Evolutionary conservation across 2,329 filamentous ascomycete species (phyloP).

Genomic region (Amylocarpus encephaloides): DNA sequence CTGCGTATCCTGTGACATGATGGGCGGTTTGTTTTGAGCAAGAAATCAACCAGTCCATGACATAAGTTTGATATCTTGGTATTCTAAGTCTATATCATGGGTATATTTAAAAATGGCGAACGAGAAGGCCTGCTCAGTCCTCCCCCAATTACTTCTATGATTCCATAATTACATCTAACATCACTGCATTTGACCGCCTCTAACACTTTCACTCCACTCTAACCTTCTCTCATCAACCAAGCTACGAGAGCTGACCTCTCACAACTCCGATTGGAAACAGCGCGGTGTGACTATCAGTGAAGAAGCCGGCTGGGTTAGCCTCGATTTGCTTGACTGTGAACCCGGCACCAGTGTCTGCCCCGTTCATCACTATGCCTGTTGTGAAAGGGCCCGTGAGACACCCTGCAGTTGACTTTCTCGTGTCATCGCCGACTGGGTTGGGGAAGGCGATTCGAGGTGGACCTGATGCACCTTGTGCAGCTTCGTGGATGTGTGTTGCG

Average conservation of each 20-base stretch:
- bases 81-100: too few relatives aligned
- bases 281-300: constrained; percentile 6
- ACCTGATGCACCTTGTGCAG: constrained; percentile 1
- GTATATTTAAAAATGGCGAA: too few relatives aligned
- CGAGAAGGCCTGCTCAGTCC: too few relatives aligned
- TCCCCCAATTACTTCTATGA: too few relatives aligned
- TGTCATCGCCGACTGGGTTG: constrained; percentile 5
- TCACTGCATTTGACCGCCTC: too few relatives aligned
- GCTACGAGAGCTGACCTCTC: constrained; percentile 1
- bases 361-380: constrained; percentile 6
- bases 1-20: too few relatives aligned
- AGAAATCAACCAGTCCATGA: too few relatives aligned
- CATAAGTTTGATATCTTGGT: too few relatives aligned
- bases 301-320: constrained; percentile 6
- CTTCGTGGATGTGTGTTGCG: constrained; percentile 11
- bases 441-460: constrained; percentile 9
- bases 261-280: constrained; percentile 6
- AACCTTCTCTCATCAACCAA: too few relatives aligned
- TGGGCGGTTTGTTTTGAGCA: too few relatives aligned
- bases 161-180: too few relatives aligned
- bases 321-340: constrained; percentile 6
- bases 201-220: too few relatives aligned
- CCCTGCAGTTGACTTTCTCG: constrained; percentile 2
- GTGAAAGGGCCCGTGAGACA: constrained; percentile 9
- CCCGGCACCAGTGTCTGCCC: constrained; percentile 2